phyloP scores from a whole-genome alignment of 2,329 filamentous ascomycete species.

The Proliferodiscus dingleyae region DNA sequence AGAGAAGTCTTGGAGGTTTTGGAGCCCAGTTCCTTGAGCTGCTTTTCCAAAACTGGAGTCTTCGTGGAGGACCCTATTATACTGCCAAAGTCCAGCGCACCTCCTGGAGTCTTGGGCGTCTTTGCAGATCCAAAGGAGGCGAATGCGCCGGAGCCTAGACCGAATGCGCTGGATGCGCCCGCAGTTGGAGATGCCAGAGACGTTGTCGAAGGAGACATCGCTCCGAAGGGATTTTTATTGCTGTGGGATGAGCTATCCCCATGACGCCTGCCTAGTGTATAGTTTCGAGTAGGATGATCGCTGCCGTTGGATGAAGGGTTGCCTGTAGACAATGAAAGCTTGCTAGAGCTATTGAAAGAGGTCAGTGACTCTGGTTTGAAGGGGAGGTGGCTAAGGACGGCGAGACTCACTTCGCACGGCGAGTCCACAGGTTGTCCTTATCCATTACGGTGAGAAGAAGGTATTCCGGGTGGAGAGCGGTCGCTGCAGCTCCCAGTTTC shows the following conservation, averaged over 20 bases:
- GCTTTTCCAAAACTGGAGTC: conserved; percentile 59
- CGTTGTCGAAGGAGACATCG: conserved; percentile 64
- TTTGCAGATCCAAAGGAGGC: conserved; percentile 88
- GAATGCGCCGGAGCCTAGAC: conserved; percentile 90
- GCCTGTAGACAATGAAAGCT: conserved; percentile 80
- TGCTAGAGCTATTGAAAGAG: conserved; percentile 46
- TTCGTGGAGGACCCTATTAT: conserved; percentile 43
- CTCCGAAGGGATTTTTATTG: conserved; percentile 71
- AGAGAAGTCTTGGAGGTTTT: conserved; percentile 23
- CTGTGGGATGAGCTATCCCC: conserved; percentile 70
- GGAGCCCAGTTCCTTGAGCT: conserved; percentile 43
- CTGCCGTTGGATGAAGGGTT: conserved; percentile 43
- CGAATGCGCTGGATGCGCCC: conserved; percentile 82
- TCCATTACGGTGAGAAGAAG: conserved; percentile 26
- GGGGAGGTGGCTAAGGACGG: conserved; percentile 3
- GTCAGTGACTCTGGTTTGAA: conserved; percentile 20
- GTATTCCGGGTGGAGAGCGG: conserved; percentile 3
- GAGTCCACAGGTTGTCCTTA: conserved; percentile 59
- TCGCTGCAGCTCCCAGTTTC: conserved; percentile 13
- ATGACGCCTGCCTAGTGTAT: conserved; percentile 67
- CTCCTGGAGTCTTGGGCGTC: conserved; percentile 79
- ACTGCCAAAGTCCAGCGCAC: conserved; percentile 72
- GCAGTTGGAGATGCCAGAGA: conserved; percentile 70
- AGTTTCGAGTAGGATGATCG: conserved; percentile 56
- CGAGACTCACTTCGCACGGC: conserved; percentile 67